phyloP scores from a whole-genome alignment of 2,329 filamentous ascomycete species.

The Atkinsonella hypoxylon region DNA sequence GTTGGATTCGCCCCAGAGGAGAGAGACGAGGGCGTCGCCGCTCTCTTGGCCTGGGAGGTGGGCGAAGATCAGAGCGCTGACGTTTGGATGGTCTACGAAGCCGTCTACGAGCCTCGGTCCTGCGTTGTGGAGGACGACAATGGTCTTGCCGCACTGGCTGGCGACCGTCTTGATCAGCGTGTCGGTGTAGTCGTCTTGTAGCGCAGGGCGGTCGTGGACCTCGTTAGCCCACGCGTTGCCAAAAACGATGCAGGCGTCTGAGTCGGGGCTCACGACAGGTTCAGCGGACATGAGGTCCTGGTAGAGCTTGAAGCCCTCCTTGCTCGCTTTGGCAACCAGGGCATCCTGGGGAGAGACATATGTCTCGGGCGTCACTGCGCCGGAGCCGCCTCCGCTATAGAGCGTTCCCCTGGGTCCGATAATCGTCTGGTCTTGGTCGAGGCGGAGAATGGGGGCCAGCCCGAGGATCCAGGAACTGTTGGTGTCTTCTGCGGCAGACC shows the following conservation, averaged over 20 bases:
- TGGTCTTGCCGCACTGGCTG: conserved; percentile 44
- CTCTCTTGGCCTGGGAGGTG: conserved; percentile 54
- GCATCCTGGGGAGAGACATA: conserved; percentile 42
- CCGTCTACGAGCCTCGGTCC: conserved; percentile 47
- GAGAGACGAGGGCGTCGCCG: conserved; percentile 39
- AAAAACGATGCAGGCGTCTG: conserved; percentile 56
- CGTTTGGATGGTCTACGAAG: conserved; percentile 51
- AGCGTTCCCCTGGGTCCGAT: conserved; percentile 32
- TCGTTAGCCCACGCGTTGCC: conserved; percentile 61
- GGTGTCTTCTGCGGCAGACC: neutral
- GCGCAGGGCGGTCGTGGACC: conserved; percentile 48
- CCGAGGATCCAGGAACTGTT: neutral
- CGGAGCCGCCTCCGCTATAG: conserved; percentile 31
- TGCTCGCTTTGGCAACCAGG: conserved; percentile 34
- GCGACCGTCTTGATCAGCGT: conserved; percentile 45
- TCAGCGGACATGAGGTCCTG: conserved; percentile 41
- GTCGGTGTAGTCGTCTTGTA: conserved; percentile 56
- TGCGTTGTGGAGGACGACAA: conserved; percentile 53
- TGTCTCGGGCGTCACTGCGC: conserved; percentile 32
- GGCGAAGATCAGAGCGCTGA: conserved; percentile 51
- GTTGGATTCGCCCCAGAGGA: conserved; percentile 45
- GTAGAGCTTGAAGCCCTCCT: conserved; percentile 44
- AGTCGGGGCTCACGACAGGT: conserved; percentile 34
- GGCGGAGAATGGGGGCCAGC: neutral
- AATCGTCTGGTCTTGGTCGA: neutral